A percentile compares a stretch with the other conserved stretches of the same genome.
These are phyloP conservation scores for Sporormia fimetaria DNA, from an alignment of 495 filamentous ascomycete species.

Conservation along the genomic window DNA sequence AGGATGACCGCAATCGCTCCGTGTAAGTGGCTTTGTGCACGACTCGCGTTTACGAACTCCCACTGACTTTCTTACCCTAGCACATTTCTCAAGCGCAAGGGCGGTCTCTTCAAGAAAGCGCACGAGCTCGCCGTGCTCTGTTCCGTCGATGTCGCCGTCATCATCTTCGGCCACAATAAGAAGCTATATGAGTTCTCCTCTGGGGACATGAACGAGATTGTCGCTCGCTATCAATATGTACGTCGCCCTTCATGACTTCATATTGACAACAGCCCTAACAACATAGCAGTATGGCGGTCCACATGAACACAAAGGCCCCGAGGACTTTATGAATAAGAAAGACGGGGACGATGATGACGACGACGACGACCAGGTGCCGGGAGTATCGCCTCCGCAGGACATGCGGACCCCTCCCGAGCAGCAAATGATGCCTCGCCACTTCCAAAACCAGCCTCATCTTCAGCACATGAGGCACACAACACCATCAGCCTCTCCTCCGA, in stretches of 20 bases:
- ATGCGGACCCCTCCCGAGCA: constrained; percentile 46
- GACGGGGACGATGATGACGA: constrained; percentile 80
- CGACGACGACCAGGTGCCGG: constrained; percentile 57
- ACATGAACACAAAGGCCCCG: constrained; percentile 92
- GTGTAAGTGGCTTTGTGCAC: constrained; percentile 57
- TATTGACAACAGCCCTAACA: constrained; percentile 11
- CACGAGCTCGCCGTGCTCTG: constrained; percentile 96
- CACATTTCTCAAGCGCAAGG: constrained; percentile 96
- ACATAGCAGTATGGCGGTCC: constrained; percentile 65
- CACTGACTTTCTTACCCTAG: constrained; percentile 37
- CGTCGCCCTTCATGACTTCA: constrained; percentile 27
- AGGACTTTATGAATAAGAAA: constrained; percentile 77
- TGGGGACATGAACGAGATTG: constrained; percentile 77
- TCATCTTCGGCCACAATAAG: constrained; percentile 97
- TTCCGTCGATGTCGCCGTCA: constrained; percentile 95
- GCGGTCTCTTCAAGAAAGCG: constrained; percentile 98
- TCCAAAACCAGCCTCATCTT: constrained; percentile 62
- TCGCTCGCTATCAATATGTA: constrained; percentile 82
- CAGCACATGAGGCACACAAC: constrained; percentile 71
- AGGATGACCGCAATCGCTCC: constrained; percentile 96
- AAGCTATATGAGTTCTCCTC: constrained; percentile 97
- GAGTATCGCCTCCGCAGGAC: constrained; percentile 48
- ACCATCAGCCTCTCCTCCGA: constrained; percentile 81
- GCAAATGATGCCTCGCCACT: constrained; percentile 59
- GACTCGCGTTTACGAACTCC: neutral